Percentiles rank a stretch among this genome's conserved stretches.
Conservation (phyloP, 106 monocot species). For the Xerophyta viscosa region DNA sequence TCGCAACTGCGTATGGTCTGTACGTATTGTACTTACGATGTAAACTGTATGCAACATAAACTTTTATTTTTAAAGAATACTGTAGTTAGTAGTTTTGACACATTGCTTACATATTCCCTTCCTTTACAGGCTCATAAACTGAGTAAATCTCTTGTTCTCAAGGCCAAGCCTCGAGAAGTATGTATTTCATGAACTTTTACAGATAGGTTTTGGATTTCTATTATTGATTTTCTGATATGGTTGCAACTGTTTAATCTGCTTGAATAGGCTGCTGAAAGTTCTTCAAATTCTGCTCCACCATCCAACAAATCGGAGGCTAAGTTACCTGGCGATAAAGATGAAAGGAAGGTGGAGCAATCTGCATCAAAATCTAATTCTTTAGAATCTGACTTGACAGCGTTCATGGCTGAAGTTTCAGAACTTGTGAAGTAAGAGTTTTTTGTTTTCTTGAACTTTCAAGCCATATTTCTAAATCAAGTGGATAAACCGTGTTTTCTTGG, state of each 20-base stretch:
- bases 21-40: too few relatives aligned
- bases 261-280: constrained; percentile 23
- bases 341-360: constrained; percentile 13
- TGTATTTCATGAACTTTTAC: background rate
- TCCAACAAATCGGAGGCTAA: constrained; percentile 12
- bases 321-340: constrained; percentile 11
- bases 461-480: background rate
- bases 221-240: too few relatives aligned
- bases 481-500: background rate
- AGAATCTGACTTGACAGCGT: too few relatives aligned
- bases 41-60: too few relatives aligned
- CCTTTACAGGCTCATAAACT: constrained; percentile 22
- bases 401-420: constrained; percentile 50
- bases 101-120: too few relatives aligned
- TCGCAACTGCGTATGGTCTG: too few relatives aligned
- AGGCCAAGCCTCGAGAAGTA: constrained; percentile 38
- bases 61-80: too few relatives aligned
- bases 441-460: background rate
- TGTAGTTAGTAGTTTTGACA: too few relatives aligned
- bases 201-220: too few relatives aligned
- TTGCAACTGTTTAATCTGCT: too few relatives aligned
- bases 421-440: constrained; percentile 53
- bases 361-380: too few relatives aligned
- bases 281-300: constrained; percentile 19
- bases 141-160: constrained; percentile 21